phyloP scores from a whole-genome alignment of 805 yeast genomes.

The Wickerhamiella shivajii region DNA sequence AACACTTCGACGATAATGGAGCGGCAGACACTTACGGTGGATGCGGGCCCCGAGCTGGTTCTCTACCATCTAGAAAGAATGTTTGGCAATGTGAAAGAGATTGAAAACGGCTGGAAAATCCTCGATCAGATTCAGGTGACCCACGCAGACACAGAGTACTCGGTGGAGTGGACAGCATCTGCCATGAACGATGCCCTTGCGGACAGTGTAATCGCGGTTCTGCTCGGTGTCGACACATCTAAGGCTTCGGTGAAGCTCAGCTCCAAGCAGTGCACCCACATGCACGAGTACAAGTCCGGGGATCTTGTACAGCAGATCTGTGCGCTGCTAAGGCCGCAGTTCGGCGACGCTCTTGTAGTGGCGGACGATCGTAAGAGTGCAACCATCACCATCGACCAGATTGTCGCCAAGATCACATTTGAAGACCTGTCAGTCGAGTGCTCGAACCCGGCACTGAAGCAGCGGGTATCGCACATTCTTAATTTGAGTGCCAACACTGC shows the following conservation, averaged over 20 bases:
- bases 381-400: slow-evolving; percentile 54
- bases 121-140: slow-evolving; percentile 50
- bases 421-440: slow-evolving; percentile 54
- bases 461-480: slow-evolving; percentile 69
- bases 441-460: slow-evolving; percentile 57
- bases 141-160: slow-evolving; percentile 34
- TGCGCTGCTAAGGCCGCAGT: slow-evolving; percentile 62
- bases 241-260: slow-evolving; percentile 89
- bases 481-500: slow-evolving; percentile 66
- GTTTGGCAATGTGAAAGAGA: slow-evolving; percentile 72
- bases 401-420: slow-evolving; percentile 56
- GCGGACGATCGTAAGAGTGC: slow-evolving; percentile 32
- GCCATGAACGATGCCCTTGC: slow-evolving; percentile 85
- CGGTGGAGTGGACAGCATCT: slow-evolving; percentile 84
- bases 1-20: slow-evolving; percentile 77
- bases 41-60: slow-evolving; percentile 67
- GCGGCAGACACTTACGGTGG: slow-evolving; percentile 60
- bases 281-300: slow-evolving; percentile 18
- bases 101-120: slow-evolving; percentile 28
- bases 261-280: slow-evolving; percentile 41
- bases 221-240: slow-evolving; percentile 82
- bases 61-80: slow-evolving; percentile 86
- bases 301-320: slow-evolving; percentile 41
- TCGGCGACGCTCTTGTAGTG: slow-evolving; percentile 54
- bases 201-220: slow-evolving; percentile 79